These are phyloP conservation scores for Ballota nigra DNA, from an alignment of 257 asterid species.

Conservation along the genomic window DNA sequence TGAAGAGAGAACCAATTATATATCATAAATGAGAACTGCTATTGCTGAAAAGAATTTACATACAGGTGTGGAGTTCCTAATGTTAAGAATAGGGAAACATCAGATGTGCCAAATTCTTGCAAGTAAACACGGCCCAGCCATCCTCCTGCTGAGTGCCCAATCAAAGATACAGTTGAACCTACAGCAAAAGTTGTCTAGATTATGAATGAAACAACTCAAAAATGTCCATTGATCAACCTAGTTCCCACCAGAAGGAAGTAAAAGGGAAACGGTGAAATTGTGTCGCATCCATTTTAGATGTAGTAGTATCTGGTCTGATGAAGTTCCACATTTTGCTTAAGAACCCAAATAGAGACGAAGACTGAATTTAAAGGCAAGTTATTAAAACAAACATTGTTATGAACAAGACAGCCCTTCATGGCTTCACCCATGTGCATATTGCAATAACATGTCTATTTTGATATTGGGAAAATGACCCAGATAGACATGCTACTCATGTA, in stretches of 20 bases:
- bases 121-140: constrained; percentile 92
- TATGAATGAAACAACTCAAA: not conserved
- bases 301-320: constrained; percentile 10
- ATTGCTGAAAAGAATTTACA: constrained; percentile 11
- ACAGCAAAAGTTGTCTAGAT: constrained; percentile 37
- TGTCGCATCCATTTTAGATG: not conserved
- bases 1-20: not conserved
- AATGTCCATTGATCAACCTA: not conserved
- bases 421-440: not conserved
- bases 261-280: constrained; percentile 19
- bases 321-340: constrained; percentile 17
- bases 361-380: not conserved
- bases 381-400: not conserved
- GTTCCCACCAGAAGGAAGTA: constrained; percentile 3
- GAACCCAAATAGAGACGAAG: not conserved
- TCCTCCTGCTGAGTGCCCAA: constrained; percentile 98
- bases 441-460: not conserved
- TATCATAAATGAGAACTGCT: not conserved
- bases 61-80: constrained; percentile 97
- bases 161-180: constrained; percentile 73
- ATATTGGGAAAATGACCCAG: not conserved
- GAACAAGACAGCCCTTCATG: not conserved
- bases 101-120: constrained; percentile 70
- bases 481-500: not conserved
- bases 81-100: constrained; percentile 70